Percentiles rank a stretch among this genome's conserved stretches.
These are phyloP conservation scores for Penicillium sp. DNA, from an alignment of 2,329 filamentous ascomycete genomes.

Conservation along the genomic window DNA sequence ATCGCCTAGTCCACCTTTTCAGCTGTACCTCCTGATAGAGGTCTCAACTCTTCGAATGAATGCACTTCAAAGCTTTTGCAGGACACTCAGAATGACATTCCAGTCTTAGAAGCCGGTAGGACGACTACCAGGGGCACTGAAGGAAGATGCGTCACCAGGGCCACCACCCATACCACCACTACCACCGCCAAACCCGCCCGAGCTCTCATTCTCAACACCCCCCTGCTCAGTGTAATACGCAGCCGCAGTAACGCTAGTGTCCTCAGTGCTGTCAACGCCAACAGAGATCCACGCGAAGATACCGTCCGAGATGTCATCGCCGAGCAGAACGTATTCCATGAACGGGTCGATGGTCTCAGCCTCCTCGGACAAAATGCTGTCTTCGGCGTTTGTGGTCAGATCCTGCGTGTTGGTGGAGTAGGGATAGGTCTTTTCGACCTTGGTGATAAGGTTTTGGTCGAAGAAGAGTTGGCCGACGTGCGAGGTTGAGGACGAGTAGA, in stretches of 20 bases:
- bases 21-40: too few species aligned
- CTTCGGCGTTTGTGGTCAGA: conserved; percentile 55
- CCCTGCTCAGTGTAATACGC: conserved; percentile 38
- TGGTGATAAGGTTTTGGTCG: conserved; percentile 58
- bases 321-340: conserved; percentile 60
- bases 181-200: conserved; percentile 10
- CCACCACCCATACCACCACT: conserved; percentile 18
- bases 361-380: conserved; percentile 53
- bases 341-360: conserved; percentile 59
- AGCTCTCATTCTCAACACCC: conserved; percentile 34
- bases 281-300: conserved; percentile 58
- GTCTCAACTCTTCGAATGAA: too few species aligned
- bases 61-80: too few species aligned
- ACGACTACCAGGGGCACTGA: conserved; percentile 1
- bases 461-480: conserved; percentile 69
- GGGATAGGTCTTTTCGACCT: conserved; percentile 53
- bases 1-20: too few species aligned
- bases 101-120: not conserved
- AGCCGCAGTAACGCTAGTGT: conserved; percentile 31
- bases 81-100: not conserved
- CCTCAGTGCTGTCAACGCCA: conserved; percentile 49
- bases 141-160: conserved; percentile 8
- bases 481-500: conserved; percentile 47
- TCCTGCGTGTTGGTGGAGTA: conserved; percentile 53
- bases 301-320: conserved; percentile 55